Base-by-base conservation (phyloP, 305 asterid species). In the Withania somnifera region DNA sequence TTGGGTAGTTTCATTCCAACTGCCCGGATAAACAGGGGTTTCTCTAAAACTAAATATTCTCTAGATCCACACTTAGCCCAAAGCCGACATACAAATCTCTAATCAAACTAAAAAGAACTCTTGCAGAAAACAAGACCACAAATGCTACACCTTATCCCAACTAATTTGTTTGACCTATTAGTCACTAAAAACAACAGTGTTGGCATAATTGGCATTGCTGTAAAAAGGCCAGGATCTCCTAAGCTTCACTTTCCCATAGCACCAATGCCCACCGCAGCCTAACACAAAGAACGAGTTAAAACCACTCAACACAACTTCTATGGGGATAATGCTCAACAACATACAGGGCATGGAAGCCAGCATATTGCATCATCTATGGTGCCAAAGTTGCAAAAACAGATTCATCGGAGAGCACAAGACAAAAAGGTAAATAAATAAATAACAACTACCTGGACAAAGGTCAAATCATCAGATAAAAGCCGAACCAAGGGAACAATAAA, bases 391-490 rank as follows among this genome's bases (percentile, higher is more conserved):
- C 38, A 51, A 66, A 64, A 60, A 7, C 30, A 45, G 56, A 24
- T 24, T 81, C 38, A 7, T 45, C 47, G 22, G 52, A 64, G 50
- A 66, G 56, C 28, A 64, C 17, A 24, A 80, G 38, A 30, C 11
- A 80, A 24, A 19, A 40, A 36, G 80, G 32, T 3, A 36, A 36
- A 36, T 4, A 36, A 3, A 52, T 78, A 24, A 54, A 7, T 10
- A 53, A 83, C 2, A 81, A 61, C 52, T 88, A 94, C 99, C 98
- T 92, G 95, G 86, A 92, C 97, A 85, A 88, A 83, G 79, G 89
- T 84, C 83, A 87, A 83, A 67, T 91, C 87, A 84, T 93, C 97
- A 63, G 84, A 86, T 83, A 94, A 87, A 87, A 93, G 97, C 88
- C 88, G 93, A 83, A 93, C 90, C 93, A 97, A 86, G 75, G 97